Percentiles rank a stretch among this genome's conserved stretches.
Conservation (phyloP, 2,329 filamentous ascomycete genomes). For the Cylindrodendrum hubeiense region DNA sequence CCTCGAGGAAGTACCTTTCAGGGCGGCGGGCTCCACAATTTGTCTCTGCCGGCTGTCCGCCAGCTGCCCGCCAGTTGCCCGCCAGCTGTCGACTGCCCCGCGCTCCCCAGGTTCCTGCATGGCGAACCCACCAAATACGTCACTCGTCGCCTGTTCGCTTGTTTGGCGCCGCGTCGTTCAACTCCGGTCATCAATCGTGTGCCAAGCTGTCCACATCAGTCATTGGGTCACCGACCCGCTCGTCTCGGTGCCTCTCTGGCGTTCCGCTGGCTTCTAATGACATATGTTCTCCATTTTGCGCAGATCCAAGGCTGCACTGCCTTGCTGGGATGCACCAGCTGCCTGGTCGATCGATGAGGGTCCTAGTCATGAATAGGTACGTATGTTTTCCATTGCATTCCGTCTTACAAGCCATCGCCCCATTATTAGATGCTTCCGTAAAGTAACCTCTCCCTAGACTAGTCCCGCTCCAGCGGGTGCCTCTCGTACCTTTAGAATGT, state of each 20-base stretch:
- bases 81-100: not conserved
- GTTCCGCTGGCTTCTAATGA: not conserved
- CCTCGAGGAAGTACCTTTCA: slow-evolving; percentile 1
- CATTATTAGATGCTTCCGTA: not conserved
- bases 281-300: not conserved
- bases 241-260: not conserved
- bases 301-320: not conserved
- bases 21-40: not conserved
- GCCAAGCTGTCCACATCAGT: slow-evolving; percentile 19
- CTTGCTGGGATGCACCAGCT: not conserved
- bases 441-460: not conserved
- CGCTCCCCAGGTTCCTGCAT: slow-evolving; percentile 41
- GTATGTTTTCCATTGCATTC: slow-evolving; percentile 4
- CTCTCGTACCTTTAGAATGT: not conserved
- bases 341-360: not conserved
- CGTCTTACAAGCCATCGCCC: not conserved
- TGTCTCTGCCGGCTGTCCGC: not conserved
- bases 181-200: slow-evolving; percentile 33
- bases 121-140: slow-evolving; percentile 40
- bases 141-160: slow-evolving; percentile 27
- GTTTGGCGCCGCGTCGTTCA: slow-evolving; percentile 19
- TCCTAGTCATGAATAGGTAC: not conserved
- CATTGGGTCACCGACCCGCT: slow-evolving; percentile 27
- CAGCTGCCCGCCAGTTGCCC: not conserved
- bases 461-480: not conserved